These are phyloP conservation scores for Gracilaria domingensis DNA, from an alignment of 23 red algal species.

Conservation along the genomic window DNA sequence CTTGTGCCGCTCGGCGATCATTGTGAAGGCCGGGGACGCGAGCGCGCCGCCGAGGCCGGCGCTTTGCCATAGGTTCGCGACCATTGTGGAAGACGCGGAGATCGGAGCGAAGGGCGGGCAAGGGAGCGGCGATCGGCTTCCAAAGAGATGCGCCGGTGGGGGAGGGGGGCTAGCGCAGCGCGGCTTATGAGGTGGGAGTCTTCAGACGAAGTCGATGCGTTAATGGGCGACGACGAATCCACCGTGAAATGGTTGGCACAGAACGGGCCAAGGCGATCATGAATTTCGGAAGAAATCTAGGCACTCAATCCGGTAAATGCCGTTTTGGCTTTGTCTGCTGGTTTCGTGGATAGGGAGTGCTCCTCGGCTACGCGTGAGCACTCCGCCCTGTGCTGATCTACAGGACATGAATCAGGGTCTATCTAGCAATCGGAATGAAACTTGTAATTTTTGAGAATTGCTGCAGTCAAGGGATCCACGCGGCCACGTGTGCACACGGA, in stretches of 20 bases:
- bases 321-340: slow-evolving; percentile 18
- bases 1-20: slow-evolving; percentile 23
- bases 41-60: slow-evolving; percentile 70
- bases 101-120: background rate
- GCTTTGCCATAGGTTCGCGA: slow-evolving; percentile 47
- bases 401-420: too few species aligned
- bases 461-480: background rate
- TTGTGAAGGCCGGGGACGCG: slow-evolving; percentile 36
- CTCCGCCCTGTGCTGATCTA: background rate
- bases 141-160: background rate
- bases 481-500: background rate
- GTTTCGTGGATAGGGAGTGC: slow-evolving; percentile 1
- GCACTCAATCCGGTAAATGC: slow-evolving; percentile 27
- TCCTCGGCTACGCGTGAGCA: background rate
- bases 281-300: slow-evolving; percentile 33
- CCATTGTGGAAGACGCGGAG: slow-evolving; percentile 46
- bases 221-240: slow-evolving; percentile 28
- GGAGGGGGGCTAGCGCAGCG: background rate
- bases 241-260: slow-evolving; percentile 35
- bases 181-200: slow-evolving; percentile 17
- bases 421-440: too few species aligned
- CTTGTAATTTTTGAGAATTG: too few species aligned
- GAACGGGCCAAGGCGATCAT: slow-evolving; percentile 17
- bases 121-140: background rate
- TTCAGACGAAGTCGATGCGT: background rate